Conservation (phyloP, 2,329 filamentous ascomycete species). For the Sporothrix brunneoviolacea region DNA sequence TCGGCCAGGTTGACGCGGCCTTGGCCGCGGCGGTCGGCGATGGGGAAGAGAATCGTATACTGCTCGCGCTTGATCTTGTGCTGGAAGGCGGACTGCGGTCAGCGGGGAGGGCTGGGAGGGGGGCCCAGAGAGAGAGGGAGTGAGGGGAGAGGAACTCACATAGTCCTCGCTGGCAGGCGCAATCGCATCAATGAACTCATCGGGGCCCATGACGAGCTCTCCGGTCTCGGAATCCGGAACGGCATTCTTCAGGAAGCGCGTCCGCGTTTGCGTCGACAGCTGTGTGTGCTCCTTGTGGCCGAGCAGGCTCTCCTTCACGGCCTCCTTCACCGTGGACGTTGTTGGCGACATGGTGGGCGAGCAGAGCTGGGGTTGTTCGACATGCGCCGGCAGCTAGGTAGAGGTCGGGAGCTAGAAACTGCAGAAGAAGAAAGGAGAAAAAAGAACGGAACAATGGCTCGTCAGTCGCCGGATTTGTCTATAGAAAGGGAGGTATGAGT, state of each 20-base stretch:
- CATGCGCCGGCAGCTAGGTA: neutral
- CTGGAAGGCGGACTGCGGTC: slow-evolving; percentile 40
- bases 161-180: slow-evolving; percentile 84
- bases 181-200: slow-evolving; percentile 88
- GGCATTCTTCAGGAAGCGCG: slow-evolving; percentile 71
- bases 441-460: neutral
- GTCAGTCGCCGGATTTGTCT: too few relatives aligned
- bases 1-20: slow-evolving; percentile 75
- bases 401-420: neutral
- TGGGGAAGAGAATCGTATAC: slow-evolving; percentile 85
- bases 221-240: slow-evolving; percentile 66
- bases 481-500: too few relatives aligned
- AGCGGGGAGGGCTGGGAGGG: neutral
- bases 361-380: neutral
- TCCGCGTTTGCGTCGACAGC: slow-evolving; percentile 67
- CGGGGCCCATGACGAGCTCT: slow-evolving; percentile 71
- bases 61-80: slow-evolving; percentile 97
- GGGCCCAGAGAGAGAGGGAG: neutral
- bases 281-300: slow-evolving; percentile 52
- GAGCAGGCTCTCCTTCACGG: slow-evolving; percentile 73
- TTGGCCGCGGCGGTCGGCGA: slow-evolving; percentile 71
- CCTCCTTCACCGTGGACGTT: slow-evolving; percentile 51
- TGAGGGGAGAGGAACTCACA: slow-evolving; percentile 50
- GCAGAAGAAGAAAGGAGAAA: neutral
- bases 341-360: slow-evolving; percentile 33